A percentile compares a stretch with the other conserved stretches of the same genome.
Evolutionary conservation across 768 basidiomycete species (phyloP).

Genomic region (Phylloporus scabripes): DNA sequence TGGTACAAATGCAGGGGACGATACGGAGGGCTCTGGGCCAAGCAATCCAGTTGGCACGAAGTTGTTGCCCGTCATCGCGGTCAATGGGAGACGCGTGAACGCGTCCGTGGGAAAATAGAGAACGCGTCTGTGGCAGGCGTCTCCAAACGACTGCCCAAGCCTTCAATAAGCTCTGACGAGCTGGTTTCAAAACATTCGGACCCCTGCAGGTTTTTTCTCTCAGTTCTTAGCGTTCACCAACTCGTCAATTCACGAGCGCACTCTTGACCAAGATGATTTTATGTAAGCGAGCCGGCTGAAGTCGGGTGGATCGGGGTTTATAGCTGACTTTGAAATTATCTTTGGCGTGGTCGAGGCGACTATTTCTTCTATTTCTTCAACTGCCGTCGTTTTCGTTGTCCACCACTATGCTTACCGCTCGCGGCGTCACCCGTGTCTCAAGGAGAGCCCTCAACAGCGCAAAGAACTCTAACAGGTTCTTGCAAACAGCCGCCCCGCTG

Average conservation of each 20-base stretch:
- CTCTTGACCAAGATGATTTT: slow-evolving; percentile 2
- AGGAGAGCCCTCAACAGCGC: slow-evolving; percentile 74
- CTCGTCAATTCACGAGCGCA: neutral
- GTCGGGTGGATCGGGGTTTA: slow-evolving; percentile 27
- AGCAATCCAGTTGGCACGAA: slow-evolving; percentile 27
- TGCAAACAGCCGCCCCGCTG: slow-evolving; percentile 66
- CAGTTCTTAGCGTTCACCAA: no score
- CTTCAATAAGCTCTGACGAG: neutral
- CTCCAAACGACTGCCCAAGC: neutral
- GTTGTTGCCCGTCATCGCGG: slow-evolving; percentile 3
- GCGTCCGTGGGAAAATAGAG: slow-evolving; percentile 14
- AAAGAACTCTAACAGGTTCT: slow-evolving; percentile 73
- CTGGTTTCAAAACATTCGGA: neutral
- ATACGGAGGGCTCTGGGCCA: neutral
- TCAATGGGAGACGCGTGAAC: slow-evolving; percentile 9
- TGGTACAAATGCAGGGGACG: slow-evolving; percentile 19
- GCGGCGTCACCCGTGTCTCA: slow-evolving; percentile 83
- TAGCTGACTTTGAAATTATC: slow-evolving; percentile 22
- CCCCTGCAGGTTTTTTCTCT: neutral
- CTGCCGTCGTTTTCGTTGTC: slow-evolving; percentile 27
- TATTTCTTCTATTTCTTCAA: slow-evolving; percentile 31
- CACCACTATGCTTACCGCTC: slow-evolving; percentile 75
- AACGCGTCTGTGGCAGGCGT: slow-evolving; percentile 11
- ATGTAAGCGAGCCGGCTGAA: slow-evolving; percentile 28
- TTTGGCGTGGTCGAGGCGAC: slow-evolving; percentile 16